Base-by-base conservation (phyloP, 441 rosid species). In the Erodium texanum region DNA sequence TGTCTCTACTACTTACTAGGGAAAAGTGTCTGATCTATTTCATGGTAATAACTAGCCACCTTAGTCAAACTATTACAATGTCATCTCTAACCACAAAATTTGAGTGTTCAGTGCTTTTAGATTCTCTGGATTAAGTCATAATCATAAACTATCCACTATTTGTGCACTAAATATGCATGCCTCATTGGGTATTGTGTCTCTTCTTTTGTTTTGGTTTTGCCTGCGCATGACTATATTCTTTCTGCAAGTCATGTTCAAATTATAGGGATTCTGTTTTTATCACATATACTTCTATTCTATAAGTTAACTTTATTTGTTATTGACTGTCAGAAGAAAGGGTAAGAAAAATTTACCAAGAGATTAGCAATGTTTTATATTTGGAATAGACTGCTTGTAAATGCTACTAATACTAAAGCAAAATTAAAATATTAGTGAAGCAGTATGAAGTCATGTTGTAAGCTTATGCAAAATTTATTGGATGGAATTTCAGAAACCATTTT, bases 1-100 rank as follows among this genome's bases (percentile, higher is more conserved):
- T 87, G 87, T 84, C 87, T 94, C 22, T 94, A 87, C 78, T 90
- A 78, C 82, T 77, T 86, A 89, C 83, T 88, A 69, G 86, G 97
- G 72, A 87, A 88, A 84, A 84, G 84, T 68, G 67, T 74, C 64
- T 95, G 76, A 75, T 77, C 70, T 86, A 67, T 95, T 92, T 80
- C 87, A 87, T 71, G 93, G 96, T 89, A 83, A 48, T 48, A 48
- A 48, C 6, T 2, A 15, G n/a, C n/a, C n/a, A n/a, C n/a, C n/a
- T n/a, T n/a, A n/a, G n/a, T n/a, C n/a, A n/a, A n/a, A n/a, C n/a
- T n/a, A n/a, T n/a, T n/a, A n/a, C n/a, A n/a, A n/a, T n/a, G n/a
- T n/a, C n/a, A n/a, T n/a, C n/a, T n/a, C n/a, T n/a, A n/a, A n/a
- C n/a, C n/a, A n/a, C n/a, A n/a, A n/a, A 36, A 36, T 10, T 36